These are phyloP conservation scores for Sphaceloma murrayae DNA, from an alignment of 2,329 filamentous ascomycete species.

Conservation along the genomic window DNA sequence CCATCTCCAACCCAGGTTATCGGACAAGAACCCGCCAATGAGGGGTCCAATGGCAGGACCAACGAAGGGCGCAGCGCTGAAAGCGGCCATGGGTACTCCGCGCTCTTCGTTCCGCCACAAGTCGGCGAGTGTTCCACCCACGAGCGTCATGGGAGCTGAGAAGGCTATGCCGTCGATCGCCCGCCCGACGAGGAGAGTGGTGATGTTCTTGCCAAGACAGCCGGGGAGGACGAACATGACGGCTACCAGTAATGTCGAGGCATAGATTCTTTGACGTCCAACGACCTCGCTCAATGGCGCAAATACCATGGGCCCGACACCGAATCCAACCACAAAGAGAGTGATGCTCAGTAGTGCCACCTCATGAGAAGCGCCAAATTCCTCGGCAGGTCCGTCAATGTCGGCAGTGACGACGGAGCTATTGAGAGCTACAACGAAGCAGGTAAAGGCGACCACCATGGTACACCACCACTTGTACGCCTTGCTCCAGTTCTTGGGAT, in stretches of 20 bases:
- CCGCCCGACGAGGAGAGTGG: constrained; percentile 64
- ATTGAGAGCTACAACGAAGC: constrained; percentile 40
- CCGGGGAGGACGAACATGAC: constrained; percentile 74
- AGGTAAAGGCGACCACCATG: constrained; percentile 62
- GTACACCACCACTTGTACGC: constrained; percentile 48
- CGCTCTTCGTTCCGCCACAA: constrained; percentile 77
- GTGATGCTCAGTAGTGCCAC: constrained; percentile 63
- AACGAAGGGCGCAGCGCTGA: constrained; percentile 72
- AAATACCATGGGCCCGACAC: constrained; percentile 65
- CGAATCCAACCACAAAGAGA: constrained; percentile 73
- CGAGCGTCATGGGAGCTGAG: constrained; percentile 76
- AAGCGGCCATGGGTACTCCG: constrained; percentile 79
- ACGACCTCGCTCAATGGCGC: constrained; percentile 69
- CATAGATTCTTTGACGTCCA: constrained; percentile 63
- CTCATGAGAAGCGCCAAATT: constrained; percentile 61
- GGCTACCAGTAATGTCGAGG: constrained; percentile 56
- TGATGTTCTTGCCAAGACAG: constrained; percentile 65
- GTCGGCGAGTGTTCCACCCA: constrained; percentile 73
- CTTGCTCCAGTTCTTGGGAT: constrained; percentile 39
- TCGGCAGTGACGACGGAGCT: constrained; percentile 73
- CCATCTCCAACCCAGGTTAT: constrained; percentile 67
- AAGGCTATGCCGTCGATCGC: constrained; percentile 75
- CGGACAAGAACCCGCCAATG: constrained; percentile 64
- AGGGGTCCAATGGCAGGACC: constrained; percentile 60
- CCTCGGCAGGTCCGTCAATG: constrained; percentile 51